Evolutionary conservation across 345 rosid species (phyloP).

Genomic region (Lepidium sativum): DNA sequence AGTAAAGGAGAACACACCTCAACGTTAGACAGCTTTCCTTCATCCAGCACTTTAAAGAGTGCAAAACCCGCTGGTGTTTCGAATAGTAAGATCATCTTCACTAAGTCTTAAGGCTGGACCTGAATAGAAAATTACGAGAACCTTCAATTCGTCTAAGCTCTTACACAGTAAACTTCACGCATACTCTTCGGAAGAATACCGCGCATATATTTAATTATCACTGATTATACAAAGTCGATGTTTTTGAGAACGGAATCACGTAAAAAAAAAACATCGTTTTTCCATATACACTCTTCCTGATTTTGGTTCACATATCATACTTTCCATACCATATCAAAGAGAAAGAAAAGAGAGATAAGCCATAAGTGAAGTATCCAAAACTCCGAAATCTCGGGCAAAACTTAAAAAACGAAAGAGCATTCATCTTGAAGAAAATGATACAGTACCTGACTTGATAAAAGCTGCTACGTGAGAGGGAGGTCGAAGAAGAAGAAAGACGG

Average conservation of each 20-base stretch:
- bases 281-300: not conserved
- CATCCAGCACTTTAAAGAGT: slow-evolving; percentile 61
- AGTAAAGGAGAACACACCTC: slow-evolving; percentile 35
- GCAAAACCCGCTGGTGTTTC: slow-evolving; percentile 42
- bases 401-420: not conserved
- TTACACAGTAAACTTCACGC: not conserved
- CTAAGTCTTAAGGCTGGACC: not conserved
- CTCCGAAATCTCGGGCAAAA: not conserved
- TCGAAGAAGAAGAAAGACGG: not conserved
- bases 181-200: not conserved
- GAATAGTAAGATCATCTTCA: slow-evolving; percentile 16
- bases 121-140: not conserved
- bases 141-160: not conserved
- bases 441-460: not conserved
- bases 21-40: slow-evolving; percentile 57
- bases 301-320: not conserved
- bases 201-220: not conserved
- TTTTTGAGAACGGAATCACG: not conserved
- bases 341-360: not conserved
- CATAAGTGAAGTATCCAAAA: not conserved
- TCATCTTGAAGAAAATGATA: not conserved
- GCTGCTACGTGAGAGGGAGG: not conserved
- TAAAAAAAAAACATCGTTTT: not conserved
- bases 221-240: not conserved
- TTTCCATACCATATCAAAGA: not conserved